phyloP scores from a whole-genome alignment of 2,329 filamentous ascomycete species.

The Clarireedia monteithiana region DNA sequence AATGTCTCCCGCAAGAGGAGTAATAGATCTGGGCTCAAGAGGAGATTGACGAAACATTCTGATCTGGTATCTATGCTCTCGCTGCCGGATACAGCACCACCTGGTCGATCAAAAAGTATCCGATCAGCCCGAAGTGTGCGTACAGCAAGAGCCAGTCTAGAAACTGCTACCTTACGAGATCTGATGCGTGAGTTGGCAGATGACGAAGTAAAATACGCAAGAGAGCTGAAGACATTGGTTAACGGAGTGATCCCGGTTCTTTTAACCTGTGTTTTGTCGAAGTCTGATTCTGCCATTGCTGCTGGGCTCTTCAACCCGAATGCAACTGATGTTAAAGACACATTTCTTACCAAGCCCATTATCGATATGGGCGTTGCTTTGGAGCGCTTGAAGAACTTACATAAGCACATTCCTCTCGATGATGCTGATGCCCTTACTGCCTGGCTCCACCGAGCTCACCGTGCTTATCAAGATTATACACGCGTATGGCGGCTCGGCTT shows the following conservation, averaged over 20 bases:
- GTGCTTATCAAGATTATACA: conserved; percentile 79
- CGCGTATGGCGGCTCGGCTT: conserved; percentile 88
- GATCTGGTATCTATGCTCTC: conserved; percentile 92
- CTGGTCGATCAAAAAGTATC: conserved; percentile 58
- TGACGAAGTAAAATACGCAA: conserved; percentile 81
- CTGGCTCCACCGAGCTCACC: conserved; percentile 74
- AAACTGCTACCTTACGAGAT: conserved; percentile 63
- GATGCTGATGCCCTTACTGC: conserved; percentile 64
- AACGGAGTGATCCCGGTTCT: conserved; percentile 93
- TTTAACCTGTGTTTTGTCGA: conserved; percentile 72
- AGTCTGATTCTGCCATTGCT: conserved; percentile 55
- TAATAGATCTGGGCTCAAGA: conserved; percentile 33
- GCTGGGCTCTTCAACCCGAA: conserved; percentile 59
- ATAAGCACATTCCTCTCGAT: conserved; percentile 70
- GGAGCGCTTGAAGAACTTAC: conserved; percentile 72
- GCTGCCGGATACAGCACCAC: conserved; percentile 48
- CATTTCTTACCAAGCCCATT: conserved; percentile 69
- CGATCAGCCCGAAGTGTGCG: conserved; percentile 73
- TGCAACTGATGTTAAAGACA: conserved; percentile 40
- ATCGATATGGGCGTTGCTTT: conserved; percentile 89
- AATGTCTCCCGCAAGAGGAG: conserved; percentile 24
- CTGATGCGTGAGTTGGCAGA: conserved; percentile 71
- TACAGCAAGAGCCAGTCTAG: conserved; percentile 58
- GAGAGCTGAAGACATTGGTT: conserved; percentile 86
- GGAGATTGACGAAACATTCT: conserved; percentile 81